Evolutionary conservation across 2,329 filamentous ascomycete species (phyloP).

Genomic region (Pseudocercospora macadamiae): DNA sequence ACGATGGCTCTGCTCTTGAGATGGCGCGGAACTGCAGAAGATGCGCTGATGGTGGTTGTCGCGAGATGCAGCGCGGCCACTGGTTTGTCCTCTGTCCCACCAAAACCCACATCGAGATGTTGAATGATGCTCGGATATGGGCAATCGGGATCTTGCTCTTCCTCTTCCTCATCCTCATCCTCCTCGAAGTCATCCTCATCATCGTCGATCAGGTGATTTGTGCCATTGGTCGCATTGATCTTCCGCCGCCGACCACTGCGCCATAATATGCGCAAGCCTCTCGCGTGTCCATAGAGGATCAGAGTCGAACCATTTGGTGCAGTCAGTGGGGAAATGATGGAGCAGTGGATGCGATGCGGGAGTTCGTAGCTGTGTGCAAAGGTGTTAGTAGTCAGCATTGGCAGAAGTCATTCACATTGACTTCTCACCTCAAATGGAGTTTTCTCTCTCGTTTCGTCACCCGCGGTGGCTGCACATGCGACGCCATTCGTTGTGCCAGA

Average conservation of each 20-base stretch:
- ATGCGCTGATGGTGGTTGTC: conserved; percentile 18
- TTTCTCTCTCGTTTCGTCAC: conserved; percentile 37
- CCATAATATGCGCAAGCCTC: conserved; percentile 63
- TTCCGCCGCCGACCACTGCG: conserved; percentile 54
- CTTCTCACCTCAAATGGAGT: conserved; percentile 37
- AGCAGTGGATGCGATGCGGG: conserved; percentile 59
- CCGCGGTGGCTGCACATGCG: conserved; percentile 32
- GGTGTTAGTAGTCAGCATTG: conserved; percentile 13
- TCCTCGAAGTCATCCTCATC: conserved; percentile 51
- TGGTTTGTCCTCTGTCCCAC: conserved; percentile 55
- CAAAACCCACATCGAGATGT: conserved; percentile 58
- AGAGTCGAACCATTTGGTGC: conserved; percentile 65
- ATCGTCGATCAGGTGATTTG: conserved; percentile 55
- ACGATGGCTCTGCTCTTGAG: conserved; percentile 50
- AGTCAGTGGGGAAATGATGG: conserved; percentile 60
- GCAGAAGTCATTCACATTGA: too few relatives aligned
- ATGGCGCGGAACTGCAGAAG: conserved; percentile 11
- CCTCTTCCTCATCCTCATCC: conserved; percentile 59
- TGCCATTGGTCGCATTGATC: conserved; percentile 9
- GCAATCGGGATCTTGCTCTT: conserved; percentile 60
- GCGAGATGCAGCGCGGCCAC: conserved; percentile 45
- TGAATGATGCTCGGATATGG: conserved; percentile 59
- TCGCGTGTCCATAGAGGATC: conserved; percentile 62
- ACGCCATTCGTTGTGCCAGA: neutral
- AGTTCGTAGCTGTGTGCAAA: conserved; percentile 58